Evolutionary conservation across 2,329 filamentous ascomycete species (phyloP).

Genomic region (Clathrospora elynae): DNA sequence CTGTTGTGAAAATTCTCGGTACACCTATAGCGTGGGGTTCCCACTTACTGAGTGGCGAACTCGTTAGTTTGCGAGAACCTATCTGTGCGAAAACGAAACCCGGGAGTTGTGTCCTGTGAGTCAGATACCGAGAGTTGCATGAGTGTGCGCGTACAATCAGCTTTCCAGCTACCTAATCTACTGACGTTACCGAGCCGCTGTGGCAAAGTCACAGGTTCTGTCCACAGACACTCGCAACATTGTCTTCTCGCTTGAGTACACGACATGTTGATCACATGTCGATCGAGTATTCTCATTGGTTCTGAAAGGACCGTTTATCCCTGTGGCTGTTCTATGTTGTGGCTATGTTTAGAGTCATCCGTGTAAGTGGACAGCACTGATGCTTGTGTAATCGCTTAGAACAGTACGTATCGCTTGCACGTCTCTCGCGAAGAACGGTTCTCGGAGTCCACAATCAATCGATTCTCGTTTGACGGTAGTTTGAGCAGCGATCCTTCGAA

Average conservation of each 20-base stretch:
- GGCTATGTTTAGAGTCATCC: conserved; percentile 6
- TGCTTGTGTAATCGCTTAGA: not conserved
- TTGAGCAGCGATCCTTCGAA: too few species aligned
- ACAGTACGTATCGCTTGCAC: not conserved
- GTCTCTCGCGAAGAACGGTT: too few species aligned
- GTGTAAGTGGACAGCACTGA: not conserved
- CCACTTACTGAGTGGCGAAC: conserved; percentile 2
- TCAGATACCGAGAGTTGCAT: conserved; percentile 2
- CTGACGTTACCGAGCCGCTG: conserved; percentile 14
- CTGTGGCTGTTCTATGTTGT: conserved; percentile 1
- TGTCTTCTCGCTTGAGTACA: conserved; percentile 14
- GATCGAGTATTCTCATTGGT: conserved; percentile 10
- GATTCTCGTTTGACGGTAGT: too few species aligned
- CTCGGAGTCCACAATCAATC: too few species aligned
- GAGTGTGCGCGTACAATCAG: conserved; percentile 11
- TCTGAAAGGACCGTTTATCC: conserved; percentile 3
- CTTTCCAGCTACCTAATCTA: not conserved
- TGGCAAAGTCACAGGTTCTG: conserved; percentile 15
- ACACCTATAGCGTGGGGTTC: conserved; percentile 6
- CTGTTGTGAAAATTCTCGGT: not conserved
- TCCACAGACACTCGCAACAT: conserved; percentile 14
- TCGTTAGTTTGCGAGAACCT: not conserved
- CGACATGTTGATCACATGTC: conserved; percentile 8
- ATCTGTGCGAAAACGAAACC: not conserved
- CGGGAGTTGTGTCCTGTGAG: conserved; percentile 4